Percentiles rank a stretch among this genome's conserved stretches.
Conservation (phyloP, 169 alveolate genomes). For the Theileria sp. region DNA sequence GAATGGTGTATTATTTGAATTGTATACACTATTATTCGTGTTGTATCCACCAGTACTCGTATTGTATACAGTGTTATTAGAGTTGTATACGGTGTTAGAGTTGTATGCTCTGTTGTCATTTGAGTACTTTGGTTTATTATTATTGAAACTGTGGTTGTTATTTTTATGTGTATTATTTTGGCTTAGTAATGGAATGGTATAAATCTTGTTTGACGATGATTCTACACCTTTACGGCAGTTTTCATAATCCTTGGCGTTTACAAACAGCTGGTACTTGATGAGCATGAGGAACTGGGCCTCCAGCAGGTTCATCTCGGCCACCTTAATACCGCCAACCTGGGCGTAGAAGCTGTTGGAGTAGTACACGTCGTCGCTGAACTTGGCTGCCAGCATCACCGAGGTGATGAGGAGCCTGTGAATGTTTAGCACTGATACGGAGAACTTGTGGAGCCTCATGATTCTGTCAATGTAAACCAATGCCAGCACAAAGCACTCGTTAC, state of each 20-base stretch:
- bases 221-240: constrained; percentile 76
- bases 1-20: background rate
- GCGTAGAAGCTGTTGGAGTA: constrained; percentile 88
- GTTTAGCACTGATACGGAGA: constrained; percentile 76
- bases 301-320: constrained; percentile 84
- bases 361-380: constrained; percentile 89
- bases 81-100: background rate
- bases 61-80: background rate
- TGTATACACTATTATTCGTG: background rate
- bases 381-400: constrained; percentile 87
- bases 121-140: background rate
- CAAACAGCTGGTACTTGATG: constrained; percentile 83
- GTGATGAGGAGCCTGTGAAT: constrained; percentile 87
- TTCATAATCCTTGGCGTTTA: constrained; percentile 83
- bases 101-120: background rate
- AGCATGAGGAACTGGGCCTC: constrained; percentile 85
- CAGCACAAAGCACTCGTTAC: constrained; percentile 84
- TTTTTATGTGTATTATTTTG: background rate
- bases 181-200: constrained; percentile 28
- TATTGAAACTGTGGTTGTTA: background rate
- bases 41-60: background rate
- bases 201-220: constrained; percentile 56
- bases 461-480: constrained; percentile 82
- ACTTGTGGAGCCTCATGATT: constrained; percentile 71
- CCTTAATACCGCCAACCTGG: constrained; percentile 90